These are phyloP conservation scores for Penicillium cataractarum DNA, from an alignment of 495 filamentous ascomycete species.

Conservation along the genomic window DNA sequence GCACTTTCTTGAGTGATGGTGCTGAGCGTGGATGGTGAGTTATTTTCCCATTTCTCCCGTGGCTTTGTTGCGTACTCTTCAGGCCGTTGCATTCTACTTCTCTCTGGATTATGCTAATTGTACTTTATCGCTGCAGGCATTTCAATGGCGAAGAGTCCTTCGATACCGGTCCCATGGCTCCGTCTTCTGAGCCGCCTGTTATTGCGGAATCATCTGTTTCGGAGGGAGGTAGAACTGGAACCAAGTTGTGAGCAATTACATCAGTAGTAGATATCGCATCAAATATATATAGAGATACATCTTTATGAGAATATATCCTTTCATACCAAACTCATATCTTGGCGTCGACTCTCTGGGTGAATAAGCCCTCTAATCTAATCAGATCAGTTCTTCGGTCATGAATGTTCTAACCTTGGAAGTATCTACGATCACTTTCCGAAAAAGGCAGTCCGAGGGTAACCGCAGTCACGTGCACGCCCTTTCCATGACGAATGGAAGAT, in stretches of 20 bases:
- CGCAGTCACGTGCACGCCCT: constrained; percentile 16
- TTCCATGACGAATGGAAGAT: background rate
- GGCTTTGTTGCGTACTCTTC: constrained; percentile 11
- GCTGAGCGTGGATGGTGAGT: constrained; percentile 90
- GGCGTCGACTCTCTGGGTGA: no score
- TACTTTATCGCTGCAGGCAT: constrained; percentile 51
- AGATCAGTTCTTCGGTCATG: background rate
- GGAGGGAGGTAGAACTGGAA: constrained; percentile 11
- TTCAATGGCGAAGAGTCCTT: constrained; percentile 79
- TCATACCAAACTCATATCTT: background rate
- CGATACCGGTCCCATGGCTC: constrained; percentile 48
- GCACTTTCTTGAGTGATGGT: constrained; percentile 73
- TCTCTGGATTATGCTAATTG: background rate
- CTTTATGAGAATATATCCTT: background rate
- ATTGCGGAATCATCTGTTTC: background rate
- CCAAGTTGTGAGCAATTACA: constrained; percentile 14
- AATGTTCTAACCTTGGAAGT: no score
- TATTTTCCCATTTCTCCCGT: constrained; percentile 1
- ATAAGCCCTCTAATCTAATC: no score
- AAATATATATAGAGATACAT: constrained; percentile 1
- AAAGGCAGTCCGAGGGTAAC: constrained; percentile 6
- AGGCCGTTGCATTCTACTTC: constrained; percentile 1
- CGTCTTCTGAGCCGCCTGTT: constrained; percentile 17
- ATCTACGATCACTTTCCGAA: background rate
- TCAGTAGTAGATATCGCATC: background rate